phyloP scores from a whole-genome alignment of 495 filamentous ascomycete genomes.

The Annulohypoxylon stygium region DNA sequence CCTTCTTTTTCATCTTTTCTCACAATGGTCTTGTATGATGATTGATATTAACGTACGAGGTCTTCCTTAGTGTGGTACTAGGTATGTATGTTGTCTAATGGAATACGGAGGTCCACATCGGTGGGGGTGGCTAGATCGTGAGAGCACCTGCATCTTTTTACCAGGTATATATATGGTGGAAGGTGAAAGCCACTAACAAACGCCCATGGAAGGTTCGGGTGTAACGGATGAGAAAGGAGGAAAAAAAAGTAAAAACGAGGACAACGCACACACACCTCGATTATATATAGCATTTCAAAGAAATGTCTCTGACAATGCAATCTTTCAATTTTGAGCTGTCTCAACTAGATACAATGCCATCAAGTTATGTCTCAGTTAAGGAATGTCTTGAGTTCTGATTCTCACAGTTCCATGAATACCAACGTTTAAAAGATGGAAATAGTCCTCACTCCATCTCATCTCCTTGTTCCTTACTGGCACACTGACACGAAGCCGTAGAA shows the following conservation, averaged over 20 bases:
- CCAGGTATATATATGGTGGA: not conserved
- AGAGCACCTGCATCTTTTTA: not conserved
- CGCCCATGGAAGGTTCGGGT: not conserved
- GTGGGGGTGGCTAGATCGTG: not conserved
- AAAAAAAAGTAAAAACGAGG: not conserved
- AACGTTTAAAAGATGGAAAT: not conserved
- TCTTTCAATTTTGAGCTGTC: conserved; percentile 14
- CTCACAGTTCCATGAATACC: not conserved
- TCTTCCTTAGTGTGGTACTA: not conserved
- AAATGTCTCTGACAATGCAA: not conserved
- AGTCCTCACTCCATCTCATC: not conserved
- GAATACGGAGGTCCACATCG: not conserved
- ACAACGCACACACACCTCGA: not conserved
- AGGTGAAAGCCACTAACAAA: not conserved
- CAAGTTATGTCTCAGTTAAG: conserved; percentile 26
- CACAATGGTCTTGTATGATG: not conserved
- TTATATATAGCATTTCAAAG: not conserved
- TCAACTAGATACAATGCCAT: conserved; percentile 13
- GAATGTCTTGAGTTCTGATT: conserved; percentile 28
- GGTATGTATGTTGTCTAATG: not conserved
- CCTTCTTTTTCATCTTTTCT: not conserved
- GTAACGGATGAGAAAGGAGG: not conserved
- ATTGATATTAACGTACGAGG: not conserved
- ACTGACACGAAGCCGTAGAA: not conserved
- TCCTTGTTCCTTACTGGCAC: not conserved